Percentiles rank a stretch among this genome's conserved stretches.
These are phyloP conservation scores for Cryptococcus maquisensis DNA, from an alignment of 1,284 basidiomycete genomes.

Conservation along the genomic window DNA sequence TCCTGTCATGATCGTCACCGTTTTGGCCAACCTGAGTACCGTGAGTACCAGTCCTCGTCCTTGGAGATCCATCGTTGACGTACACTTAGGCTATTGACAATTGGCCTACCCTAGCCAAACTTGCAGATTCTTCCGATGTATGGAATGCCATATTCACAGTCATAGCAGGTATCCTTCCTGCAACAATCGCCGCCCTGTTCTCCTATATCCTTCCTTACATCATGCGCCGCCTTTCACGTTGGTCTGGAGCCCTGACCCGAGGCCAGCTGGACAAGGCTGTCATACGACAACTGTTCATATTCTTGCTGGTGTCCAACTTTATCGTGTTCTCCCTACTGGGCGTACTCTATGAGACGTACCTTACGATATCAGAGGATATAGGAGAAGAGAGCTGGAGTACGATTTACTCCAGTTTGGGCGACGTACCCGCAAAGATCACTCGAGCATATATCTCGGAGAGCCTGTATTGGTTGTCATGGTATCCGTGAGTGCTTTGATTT, in stretches of 20 bases:
- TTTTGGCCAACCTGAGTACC: conserved; percentile 28
- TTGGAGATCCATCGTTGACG: neutral
- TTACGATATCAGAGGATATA: conserved; percentile 23
- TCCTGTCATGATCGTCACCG: conserved; percentile 29
- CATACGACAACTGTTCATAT: conserved; percentile 30
- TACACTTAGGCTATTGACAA: conserved; percentile 12
- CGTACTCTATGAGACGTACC: conserved; percentile 29
- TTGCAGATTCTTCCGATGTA: conserved; percentile 15
- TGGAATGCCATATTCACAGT: conserved; percentile 27
- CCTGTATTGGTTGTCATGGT: conserved; percentile 40
- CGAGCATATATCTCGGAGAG: conserved; percentile 37
- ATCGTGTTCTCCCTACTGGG: conserved; percentile 35
- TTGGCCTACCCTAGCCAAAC: conserved; percentile 12
- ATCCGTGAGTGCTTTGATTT: conserved; percentile 23
- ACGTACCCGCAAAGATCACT: conserved; percentile 29
- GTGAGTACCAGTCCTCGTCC: conserved; percentile 13
- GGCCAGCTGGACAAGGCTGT: conserved; percentile 36
- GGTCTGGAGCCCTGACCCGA: conserved; percentile 31
- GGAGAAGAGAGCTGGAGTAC: conserved; percentile 17
- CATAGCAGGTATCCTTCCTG: conserved; percentile 25
- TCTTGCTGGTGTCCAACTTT: conserved; percentile 34
- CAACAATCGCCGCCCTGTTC: conserved; percentile 27
- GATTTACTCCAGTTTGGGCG: conserved; percentile 23
- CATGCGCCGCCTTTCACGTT: conserved; percentile 26
- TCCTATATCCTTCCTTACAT: conserved; percentile 31